phyloP scores from a whole-genome alignment of 108 stramenopile genomes.

The Discostella stelligeroides region DNA sequence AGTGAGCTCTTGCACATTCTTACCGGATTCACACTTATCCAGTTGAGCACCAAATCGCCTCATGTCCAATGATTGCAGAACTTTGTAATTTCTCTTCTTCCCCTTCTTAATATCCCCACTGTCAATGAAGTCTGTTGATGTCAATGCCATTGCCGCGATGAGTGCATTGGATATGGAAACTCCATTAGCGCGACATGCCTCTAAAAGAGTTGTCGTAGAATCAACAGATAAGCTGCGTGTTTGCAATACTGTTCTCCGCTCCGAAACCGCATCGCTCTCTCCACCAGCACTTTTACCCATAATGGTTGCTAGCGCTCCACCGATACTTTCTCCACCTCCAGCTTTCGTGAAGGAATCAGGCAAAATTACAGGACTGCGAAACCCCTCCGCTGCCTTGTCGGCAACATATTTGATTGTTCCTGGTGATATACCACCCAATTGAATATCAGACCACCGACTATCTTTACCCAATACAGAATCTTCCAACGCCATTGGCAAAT shows the following conservation, averaged over 20 bases:
- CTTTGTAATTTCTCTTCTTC: constrained; percentile 80
- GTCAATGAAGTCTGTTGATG: constrained; percentile 79
- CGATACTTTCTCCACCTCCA: constrained; percentile 47
- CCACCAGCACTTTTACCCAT: constrained; percentile 82
- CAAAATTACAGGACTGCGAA: constrained; percentile 79
- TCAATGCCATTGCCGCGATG: constrained; percentile 73
- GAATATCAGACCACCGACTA: constrained; percentile 59
- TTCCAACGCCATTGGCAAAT: constrained; percentile 74
- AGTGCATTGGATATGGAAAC: constrained; percentile 82
- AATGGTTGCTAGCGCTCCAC: constrained; percentile 76
- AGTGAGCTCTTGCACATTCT: no score
- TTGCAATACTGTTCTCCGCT: constrained; percentile 61
- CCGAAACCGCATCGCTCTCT: constrained; percentile 45
- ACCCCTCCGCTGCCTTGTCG: constrained; percentile 81
- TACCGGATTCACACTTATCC: constrained; percentile 66
- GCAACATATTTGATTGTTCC: constrained; percentile 70
- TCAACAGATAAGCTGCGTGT: constrained; percentile 69
- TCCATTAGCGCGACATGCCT: constrained; percentile 65
- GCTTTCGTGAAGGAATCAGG: constrained; percentile 57
- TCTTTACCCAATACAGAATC: constrained; percentile 72
- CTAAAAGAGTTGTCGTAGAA: constrained; percentile 56
- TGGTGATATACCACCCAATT: constrained; percentile 38
- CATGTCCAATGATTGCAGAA: constrained; percentile 88
- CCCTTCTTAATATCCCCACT: constrained; percentile 44
- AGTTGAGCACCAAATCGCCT: constrained; percentile 73